Evolutionary conservation across 306 rosid species (phyloP), one percentile per base, ranked within the genome.

Genomic region (Quercus engelmannii): DNA sequence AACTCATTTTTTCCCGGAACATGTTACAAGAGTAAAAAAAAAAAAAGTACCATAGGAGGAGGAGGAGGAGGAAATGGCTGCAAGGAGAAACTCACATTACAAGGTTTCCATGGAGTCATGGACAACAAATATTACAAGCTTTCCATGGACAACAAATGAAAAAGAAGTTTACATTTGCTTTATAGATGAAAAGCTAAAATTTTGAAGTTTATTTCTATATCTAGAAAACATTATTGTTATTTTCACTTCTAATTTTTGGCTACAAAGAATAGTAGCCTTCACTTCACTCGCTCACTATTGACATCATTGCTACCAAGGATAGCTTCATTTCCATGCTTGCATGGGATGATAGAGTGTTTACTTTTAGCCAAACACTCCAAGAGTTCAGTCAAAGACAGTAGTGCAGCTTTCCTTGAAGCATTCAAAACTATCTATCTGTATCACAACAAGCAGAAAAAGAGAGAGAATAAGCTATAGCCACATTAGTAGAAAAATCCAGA

Each of bases 341-440:
- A 82, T 76, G 79, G 73, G 43, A 83, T 69, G 77, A 78, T 82
- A 3, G 90, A 88, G 82, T 88, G 94, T 89, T 94, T 97, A 17
- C 85, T 75, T 85, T 88, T 88, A 20, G 94, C 98, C 80, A 94
- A 93, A 38, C 88, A 94, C 89, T 92, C 92, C 90, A 94, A 52
- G 57, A 93, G 92, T 74, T 93, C 95, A 1, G 97, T 90, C 79
- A 91, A 38, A 86, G 52, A 93, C 93, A 41, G 90, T 74, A 0
- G 97, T 94, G 80, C 97, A 93, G 72, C 98, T 91, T 85, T 90
- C 91, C 92, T 85, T 93, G 89, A 93, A 89, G 89, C 91, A 90
- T 77, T 87, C 92, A 75, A 90, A 93, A 56, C 98, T 97, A 78
- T 90, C 98, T 10, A 94, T 91, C 72, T 90, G 91, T 94, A 93